Conservation (phyloP, 768 basidiomycete genomes). For the Trametes maxima region DNA sequence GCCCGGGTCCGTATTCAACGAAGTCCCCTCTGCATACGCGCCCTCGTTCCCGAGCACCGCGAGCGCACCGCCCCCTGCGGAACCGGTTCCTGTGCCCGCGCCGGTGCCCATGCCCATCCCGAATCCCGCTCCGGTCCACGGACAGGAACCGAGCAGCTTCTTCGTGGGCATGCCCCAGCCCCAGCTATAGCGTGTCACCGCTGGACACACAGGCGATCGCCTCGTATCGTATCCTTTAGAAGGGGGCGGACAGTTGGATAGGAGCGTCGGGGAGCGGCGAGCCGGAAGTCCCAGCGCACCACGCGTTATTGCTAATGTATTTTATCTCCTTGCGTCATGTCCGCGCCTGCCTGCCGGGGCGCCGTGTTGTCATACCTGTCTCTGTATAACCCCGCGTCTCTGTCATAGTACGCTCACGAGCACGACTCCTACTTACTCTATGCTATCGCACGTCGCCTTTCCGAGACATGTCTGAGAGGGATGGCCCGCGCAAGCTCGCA, state of each 20-base stretch:
- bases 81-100: slow-evolving; percentile 12
- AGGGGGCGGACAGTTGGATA: slow-evolving; percentile 6
- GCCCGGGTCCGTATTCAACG: not conserved
- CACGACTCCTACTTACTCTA: slow-evolving; percentile 13
- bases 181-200: not conserved
- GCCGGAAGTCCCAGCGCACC: slow-evolving; percentile 3
- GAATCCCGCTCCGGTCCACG: slow-evolving; percentile 8
- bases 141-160: not conserved
- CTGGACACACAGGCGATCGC: too few species aligned
- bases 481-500: not conserved
- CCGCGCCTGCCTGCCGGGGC: slow-evolving; percentile 2
- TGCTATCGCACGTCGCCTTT: not conserved
- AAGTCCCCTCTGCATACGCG: slow-evolving; percentile 7
- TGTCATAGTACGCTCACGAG: slow-evolving; percentile 17
- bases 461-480: not conserved
- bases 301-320: slow-evolving; percentile 28
- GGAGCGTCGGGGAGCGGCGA: not conserved
- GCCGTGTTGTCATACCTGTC: slow-evolving; percentile 9
- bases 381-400: slow-evolving; percentile 21
- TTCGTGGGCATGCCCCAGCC: slow-evolving; percentile 11
- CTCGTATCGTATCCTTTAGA: slow-evolving; percentile 6
- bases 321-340: slow-evolving; percentile 18
- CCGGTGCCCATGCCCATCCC: slow-evolving; percentile 21
- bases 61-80: slow-evolving; percentile 18
- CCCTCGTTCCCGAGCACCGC: slow-evolving; percentile 5